phyloP scores from a whole-genome alignment of 495 filamentous ascomycete genomes.

The Neurospora cerealis region DNA sequence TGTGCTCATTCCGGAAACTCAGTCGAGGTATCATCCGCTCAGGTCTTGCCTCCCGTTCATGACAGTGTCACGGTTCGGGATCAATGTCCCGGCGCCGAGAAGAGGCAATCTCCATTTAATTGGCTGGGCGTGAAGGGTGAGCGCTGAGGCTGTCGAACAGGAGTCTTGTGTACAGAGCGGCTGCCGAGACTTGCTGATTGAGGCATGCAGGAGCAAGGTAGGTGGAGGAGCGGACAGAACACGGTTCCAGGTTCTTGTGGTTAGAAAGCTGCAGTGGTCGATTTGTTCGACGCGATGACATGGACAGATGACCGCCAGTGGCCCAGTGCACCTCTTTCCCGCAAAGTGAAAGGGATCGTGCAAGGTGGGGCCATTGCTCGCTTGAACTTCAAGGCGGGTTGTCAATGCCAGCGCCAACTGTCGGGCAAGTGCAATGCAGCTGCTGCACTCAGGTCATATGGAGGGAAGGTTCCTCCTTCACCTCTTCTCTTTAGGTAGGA shows the following conservation, averaged over 20 bases:
- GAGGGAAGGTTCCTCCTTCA: background rate
- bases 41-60: background rate
- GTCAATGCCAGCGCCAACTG: background rate
- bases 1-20: background rate
- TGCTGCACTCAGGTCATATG: background rate
- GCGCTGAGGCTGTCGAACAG: background rate
- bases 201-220: background rate
- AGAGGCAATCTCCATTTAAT: background rate
- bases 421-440: background rate
- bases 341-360: background rate
- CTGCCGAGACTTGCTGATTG: background rate
- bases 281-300: background rate
- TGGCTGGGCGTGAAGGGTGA: background rate
- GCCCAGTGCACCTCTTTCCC: background rate
- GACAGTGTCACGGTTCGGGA: background rate
- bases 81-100: background rate
- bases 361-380: background rate
- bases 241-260: background rate
- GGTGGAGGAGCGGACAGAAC: background rate
- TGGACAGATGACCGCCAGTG: background rate
- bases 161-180: background rate
- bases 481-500: background rate
- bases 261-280: background rate
- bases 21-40: background rate
- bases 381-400: background rate